phyloP scores from a whole-genome alignment of 192 early-diverging fungal genomes.

The Rhizoclosmatium globosum region DNA sequence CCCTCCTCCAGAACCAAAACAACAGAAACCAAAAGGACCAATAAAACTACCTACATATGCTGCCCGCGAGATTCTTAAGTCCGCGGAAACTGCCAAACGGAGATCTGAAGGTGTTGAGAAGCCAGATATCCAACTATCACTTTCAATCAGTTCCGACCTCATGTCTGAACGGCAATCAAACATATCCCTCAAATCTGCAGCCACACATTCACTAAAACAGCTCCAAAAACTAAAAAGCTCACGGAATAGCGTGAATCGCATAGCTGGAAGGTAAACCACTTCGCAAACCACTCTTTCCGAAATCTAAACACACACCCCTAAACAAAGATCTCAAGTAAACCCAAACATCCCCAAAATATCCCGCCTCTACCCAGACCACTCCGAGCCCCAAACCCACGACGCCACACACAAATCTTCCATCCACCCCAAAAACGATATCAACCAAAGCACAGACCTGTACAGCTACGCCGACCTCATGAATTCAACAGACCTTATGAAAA shows the following conservation, averaged over 20 bases:
- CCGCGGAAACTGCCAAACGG: not conserved
- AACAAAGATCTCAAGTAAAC: not conserved
- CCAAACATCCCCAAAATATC: conserved; percentile 19
- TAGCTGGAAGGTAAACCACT: not conserved
- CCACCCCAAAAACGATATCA: not conserved
- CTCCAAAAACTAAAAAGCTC: conserved; percentile 12
- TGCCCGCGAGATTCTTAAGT: not conserved
- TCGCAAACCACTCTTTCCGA: not conserved
- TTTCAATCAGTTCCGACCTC: not conserved
- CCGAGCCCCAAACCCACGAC: not conserved
- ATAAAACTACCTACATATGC: not conserved
- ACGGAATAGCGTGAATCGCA: not conserved
- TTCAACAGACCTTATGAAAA: not conserved
- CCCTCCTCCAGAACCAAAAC: not conserved
- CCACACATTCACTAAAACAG: conserved; percentile 7
- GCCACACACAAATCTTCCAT: too few relatives aligned
- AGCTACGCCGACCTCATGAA: not conserved
- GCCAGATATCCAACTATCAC: not conserved
- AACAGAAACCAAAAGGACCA: not conserved
- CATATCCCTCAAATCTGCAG: conserved; percentile 2
- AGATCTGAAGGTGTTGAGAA: too few relatives aligned
- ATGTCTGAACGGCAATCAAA: not conserved
- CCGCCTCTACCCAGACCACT: not conserved
- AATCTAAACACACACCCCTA: not conserved
- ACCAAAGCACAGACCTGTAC: not conserved